Base-by-base conservation (phyloP, 2,329 filamentous ascomycete species). In the Cladosporium sp. region DNA sequence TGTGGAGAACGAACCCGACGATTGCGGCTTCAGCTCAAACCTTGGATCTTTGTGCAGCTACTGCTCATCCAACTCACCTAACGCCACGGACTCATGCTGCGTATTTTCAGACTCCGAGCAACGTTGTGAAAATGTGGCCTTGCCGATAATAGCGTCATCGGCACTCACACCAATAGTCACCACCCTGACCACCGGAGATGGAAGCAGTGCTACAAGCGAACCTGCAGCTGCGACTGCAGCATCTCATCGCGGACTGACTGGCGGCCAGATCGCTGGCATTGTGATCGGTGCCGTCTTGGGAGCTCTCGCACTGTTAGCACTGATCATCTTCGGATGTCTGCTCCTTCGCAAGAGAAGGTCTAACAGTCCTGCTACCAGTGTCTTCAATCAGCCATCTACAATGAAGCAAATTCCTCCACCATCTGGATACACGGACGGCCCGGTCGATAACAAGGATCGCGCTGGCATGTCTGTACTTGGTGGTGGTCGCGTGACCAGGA, bases 11-110 rank as follows among this genome's bases (percentile, higher is more conserved):
- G 92, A 99, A 76, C 85, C 87, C 1, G 75, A 86, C 6, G 90
- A 97, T 71, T 99, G 94, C 74, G 94, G 94, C 49, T 99, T 88
- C 72, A 84, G 82, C 40, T 82, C 84, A 63, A 88, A 88, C 67
- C 72, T 86, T 7, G 75, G 81, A 57, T 92, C 92, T 2, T 80
- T 99, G 37, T 99, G 94, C 77, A 85, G 87, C 4, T 97, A 94
- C 74, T 99, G 94, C 74, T 82, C 84, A 42, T 81, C 86, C 6
- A 93, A 89, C 67, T 92, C 92, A 28, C 84, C 87, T 63, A 97
- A 97, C 74, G 88, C 91, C 9, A 97, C 93, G 52, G 93, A 97
- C 73, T 95, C 92, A 3, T 99, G 94, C 78, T 99, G 94, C 74
- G 88, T 92, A 69, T 91, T 86, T 67, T 86, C 92, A 5, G 81